Evolutionary conservation across 1,139 yeast genomes (phyloP).

Genomic region (Spencermartinsiella ligniputridi): DNA sequence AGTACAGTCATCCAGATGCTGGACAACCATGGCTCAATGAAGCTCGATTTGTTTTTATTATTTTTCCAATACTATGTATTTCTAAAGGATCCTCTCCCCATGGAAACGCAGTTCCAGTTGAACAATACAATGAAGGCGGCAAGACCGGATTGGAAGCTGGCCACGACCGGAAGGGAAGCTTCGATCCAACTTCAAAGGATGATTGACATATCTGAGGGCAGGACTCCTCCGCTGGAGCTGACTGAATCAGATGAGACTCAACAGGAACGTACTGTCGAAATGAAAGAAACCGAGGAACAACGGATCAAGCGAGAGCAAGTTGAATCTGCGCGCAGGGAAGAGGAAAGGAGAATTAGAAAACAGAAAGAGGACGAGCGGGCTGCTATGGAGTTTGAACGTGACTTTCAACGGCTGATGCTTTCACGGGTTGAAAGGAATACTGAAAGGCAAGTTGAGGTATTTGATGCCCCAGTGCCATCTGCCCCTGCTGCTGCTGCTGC

Average conservation of each 20-base stretch:
- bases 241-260: slow-evolving; percentile 7
- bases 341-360: slow-evolving; percentile 14
- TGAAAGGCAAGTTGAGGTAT: slow-evolving; percentile 20
- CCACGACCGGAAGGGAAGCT: slow-evolving; percentile 35
- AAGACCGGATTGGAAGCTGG: slow-evolving; percentile 37
- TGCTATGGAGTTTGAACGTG: slow-evolving; percentile 33
- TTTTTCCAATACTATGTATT: slow-evolving; percentile 73
- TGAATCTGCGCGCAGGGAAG: slow-evolving; percentile 12
- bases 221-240: slow-evolving; percentile 16
- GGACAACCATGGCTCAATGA: slow-evolving; percentile 22
- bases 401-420: slow-evolving; percentile 32
- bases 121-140: slow-evolving; percentile 38
- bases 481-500: background rate
- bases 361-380: slow-evolving; percentile 25
- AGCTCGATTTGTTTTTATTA: slow-evolving; percentile 46
- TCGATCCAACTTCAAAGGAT: slow-evolving; percentile 25
- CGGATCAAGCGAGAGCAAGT: slow-evolving; percentile 15
- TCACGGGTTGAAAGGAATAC: slow-evolving; percentile 27
- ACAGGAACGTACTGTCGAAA: slow-evolving; percentile 9
- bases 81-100: slow-evolving; percentile 63
- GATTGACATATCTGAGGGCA: slow-evolving; percentile 27
- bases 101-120: slow-evolving; percentile 57
- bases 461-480: slow-evolving; percentile 34
- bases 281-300: slow-evolving; percentile 18
- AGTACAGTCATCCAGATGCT: slow-evolving; percentile 21